Conservation (phyloP, 805 yeast genomes). For the Komagataella mondaviorum region DNA sequence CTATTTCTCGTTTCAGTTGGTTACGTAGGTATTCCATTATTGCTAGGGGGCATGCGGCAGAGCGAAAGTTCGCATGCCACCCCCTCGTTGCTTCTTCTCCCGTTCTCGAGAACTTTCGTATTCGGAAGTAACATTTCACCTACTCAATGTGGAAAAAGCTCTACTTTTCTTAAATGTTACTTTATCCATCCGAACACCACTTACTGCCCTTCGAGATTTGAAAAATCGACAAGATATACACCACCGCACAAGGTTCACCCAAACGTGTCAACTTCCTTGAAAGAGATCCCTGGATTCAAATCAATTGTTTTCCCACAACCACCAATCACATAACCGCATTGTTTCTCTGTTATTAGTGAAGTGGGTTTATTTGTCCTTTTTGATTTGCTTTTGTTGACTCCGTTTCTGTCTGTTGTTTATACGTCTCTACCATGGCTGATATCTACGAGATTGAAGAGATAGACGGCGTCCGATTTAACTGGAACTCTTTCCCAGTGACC, state of each 20-base stretch:
- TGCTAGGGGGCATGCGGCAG: too few species aligned
- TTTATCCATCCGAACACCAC: not conserved
- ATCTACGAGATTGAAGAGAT: conserved; percentile 47
- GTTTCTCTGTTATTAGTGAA: not conserved
- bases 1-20: too few species aligned
- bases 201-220: not conserved
- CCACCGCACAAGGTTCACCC: not conserved
- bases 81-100: not conserved
- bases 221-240: not conserved
- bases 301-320: not conserved
- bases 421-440: conserved; percentile 14
- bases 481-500: conserved; percentile 84
- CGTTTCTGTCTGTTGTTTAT: not conserved
- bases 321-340: not conserved
- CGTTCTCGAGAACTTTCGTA: not conserved
- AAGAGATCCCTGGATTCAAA: not conserved
- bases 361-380: not conserved
- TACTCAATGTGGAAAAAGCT: not conserved
- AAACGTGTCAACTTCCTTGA: not conserved
- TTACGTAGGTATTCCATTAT: too few species aligned
- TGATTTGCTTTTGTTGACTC: not conserved
- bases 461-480: conserved; percentile 61
- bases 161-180: too few species aligned
- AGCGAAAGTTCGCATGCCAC: too few species aligned
- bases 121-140: not conserved